Percentiles rank a stretch among this genome's conserved stretches.
These are phyloP conservation scores for Fusarium poae DNA, from an alignment of 2,329 filamentous ascomycete genomes.

Conservation along the genomic window DNA sequence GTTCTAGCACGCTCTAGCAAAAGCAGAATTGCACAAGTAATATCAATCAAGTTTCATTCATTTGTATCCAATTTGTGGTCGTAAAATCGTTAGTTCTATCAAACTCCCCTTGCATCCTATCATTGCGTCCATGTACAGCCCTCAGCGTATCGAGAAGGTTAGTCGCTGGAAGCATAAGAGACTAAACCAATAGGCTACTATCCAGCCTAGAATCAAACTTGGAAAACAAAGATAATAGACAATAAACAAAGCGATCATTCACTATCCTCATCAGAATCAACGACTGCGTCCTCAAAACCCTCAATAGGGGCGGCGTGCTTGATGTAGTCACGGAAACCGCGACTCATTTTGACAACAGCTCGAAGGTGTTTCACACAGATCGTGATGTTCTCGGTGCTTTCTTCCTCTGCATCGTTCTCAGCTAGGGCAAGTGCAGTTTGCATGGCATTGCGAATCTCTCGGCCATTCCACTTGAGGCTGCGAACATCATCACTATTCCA, in stretches of 20 bases:
- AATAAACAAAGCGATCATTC: not conserved
- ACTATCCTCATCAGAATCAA: constrained; percentile 37
- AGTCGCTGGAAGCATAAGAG: not conserved
- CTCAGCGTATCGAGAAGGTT: too few relatives aligned
- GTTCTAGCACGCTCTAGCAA: too few relatives aligned
- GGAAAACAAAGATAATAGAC: too few relatives aligned
- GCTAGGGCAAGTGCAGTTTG: constrained; percentile 61
- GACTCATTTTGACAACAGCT: constrained; percentile 55
- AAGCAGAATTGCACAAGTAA: too few relatives aligned
- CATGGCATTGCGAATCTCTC: constrained; percentile 60
- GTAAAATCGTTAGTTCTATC: too few relatives aligned
- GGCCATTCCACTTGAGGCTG: constrained; percentile 58
- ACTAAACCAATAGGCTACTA: not conserved
- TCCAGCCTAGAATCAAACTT: too few relatives aligned
- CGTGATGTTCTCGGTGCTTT: constrained; percentile 49
- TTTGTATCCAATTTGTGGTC: too few relatives aligned
- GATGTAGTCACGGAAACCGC: constrained; percentile 53
- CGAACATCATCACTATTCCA: constrained; percentile 55
- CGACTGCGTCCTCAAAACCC: constrained; percentile 39
- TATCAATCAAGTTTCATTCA: too few relatives aligned
- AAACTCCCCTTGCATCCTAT: too few relatives aligned
- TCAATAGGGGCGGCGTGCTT: constrained; percentile 41
- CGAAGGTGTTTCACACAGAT: constrained; percentile 53
- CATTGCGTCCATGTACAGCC: too few relatives aligned
- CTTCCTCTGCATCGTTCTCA: constrained; percentile 57